Base-by-base conservation (phyloP, 352 stramenopile genomes). In the Globisporangium viniferum region DNA sequence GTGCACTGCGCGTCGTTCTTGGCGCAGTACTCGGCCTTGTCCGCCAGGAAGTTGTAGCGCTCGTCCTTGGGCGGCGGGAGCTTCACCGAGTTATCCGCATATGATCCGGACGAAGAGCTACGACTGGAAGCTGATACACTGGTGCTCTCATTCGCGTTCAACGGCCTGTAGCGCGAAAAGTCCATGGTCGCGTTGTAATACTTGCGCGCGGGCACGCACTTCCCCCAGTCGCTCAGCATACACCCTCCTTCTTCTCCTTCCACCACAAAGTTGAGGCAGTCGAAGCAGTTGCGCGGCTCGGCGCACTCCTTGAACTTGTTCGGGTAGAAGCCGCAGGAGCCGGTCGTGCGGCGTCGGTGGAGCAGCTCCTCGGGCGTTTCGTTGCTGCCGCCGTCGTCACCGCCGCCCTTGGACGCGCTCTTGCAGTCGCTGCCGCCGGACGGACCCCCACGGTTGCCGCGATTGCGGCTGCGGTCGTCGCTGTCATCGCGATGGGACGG, bases 251-350 rank as follows among this genome's bases (percentile, higher is more conserved):
- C 49, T 44, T 82, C 76, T 56, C 56, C 66, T 12, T 66, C 65
- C 46, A 86, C 70, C 46, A 75, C 72, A 64, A 79, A 84, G 48
- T 86, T 86, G 18, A 86, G 72, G 58, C 78, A 86, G 59, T 86
- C 78, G 67, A 76, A 86, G 70, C 78, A 86, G 46, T 69, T 78
- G 5, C 78, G 76, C 60, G 76, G 78, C 3, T 80, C 66, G 33
- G 79, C 69, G 51, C 78, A 85, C 53, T 68, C 62, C 35, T 80
- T 79, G 46, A 59, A 65, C 41, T 80, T 69, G 62, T 68, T 74
- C 48, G 78, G 76, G 69, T 85, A 85, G 55, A 64, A 83, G 62
- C 60, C 65, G 55, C 78, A 85, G 4, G 68, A 68, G 54, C 75
- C 77, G 44, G 80, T 77, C 0, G 77, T 78, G 39, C 73, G 75